These are phyloP conservation scores for Wickerhamomyces sp. DNA, from an alignment of 1,139 yeast species.

Conservation along the genomic window DNA sequence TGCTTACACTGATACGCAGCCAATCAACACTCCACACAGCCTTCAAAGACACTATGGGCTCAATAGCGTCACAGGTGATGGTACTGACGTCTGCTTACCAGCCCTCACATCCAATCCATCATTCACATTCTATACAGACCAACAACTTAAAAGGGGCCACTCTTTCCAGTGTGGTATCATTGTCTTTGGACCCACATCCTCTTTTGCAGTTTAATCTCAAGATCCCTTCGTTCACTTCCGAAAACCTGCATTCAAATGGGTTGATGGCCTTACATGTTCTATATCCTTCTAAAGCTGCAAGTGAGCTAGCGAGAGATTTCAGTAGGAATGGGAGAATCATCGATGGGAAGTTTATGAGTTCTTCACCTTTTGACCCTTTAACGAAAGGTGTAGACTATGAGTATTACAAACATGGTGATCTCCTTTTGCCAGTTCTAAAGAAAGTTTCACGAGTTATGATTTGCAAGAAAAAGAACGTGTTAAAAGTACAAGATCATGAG, in stretches of 20 bases:
- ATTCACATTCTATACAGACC: constrained; percentile 9
- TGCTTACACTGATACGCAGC: background rate
- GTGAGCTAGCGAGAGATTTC: constrained; percentile 51
- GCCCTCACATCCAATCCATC: constrained; percentile 8
- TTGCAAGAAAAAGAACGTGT: constrained; percentile 51
- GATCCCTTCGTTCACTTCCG: constrained; percentile 74
- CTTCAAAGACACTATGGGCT: constrained; percentile 34
- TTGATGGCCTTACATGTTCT: constrained; percentile 71
- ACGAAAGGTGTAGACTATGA: constrained; percentile 20
- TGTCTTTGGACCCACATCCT: constrained; percentile 70
- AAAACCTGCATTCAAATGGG: constrained; percentile 48
- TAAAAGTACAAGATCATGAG: constrained; percentile 74
- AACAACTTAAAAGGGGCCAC: constrained; percentile 56
- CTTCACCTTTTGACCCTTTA: constrained; percentile 29
- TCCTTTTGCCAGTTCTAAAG: constrained; percentile 52
- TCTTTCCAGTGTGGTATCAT: constrained; percentile 72
- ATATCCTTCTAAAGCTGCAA: constrained; percentile 51
- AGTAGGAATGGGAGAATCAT: constrained; percentile 47
- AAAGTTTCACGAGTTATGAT: constrained; percentile 60
- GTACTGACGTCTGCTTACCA: constrained; percentile 32
- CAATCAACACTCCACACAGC: constrained; percentile 2
- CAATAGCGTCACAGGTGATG: constrained; percentile 36
- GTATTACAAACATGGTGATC: constrained; percentile 29
- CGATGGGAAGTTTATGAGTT: constrained; percentile 18
- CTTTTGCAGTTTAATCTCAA: constrained; percentile 77